Base-by-base conservation (phyloP, 2,329 filamentous ascomycete species). In the Trichophyton schoenleinii region DNA sequence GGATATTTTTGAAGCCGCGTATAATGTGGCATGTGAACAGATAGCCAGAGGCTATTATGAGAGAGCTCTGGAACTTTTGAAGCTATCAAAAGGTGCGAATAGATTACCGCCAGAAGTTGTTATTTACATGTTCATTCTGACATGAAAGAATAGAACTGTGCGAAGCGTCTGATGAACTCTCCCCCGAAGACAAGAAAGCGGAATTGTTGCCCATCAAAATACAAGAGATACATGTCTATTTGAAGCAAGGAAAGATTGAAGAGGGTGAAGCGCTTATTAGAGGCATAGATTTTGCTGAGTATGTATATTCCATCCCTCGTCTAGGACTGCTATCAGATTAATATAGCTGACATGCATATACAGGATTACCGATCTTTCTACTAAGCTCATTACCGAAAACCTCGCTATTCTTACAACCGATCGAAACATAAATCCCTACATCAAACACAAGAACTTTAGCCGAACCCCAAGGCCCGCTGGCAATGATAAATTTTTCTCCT, bases 1-100 rank as follows among this genome's bases (percentile, higher is more conserved):
- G 60, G 82, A 86, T 63, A 78, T 81, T 0, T 86, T 86, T 63
- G 84, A 87, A 70, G 86, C 81, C 3, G 79, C 82, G 2, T 87
- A 83, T 71, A 86, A 87, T 70, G 81, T 82, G 7, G 84, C 83
- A 41, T 86, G 84, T 69, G 77, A 79, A 61, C 82, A 81, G 67
- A 83, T 87, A 68, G 83, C 82, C 44, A 78, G 81, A 66, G 83
- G 82, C 48, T 81, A 83, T 66, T 74, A 84, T 55, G 77, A 73
- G 2, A 80, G 85, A 67, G 82, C 77, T 22, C 81, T 83, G 64
- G 71, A 85, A 36, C 75, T 86, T 61, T 70, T 87, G 62, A 83
- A 79, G 70, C 76, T 83, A 62, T 81, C 84, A 31, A 81, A 80
- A 71, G 77, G 78, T 80, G 13, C 28, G 28, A 28, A 28, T 63